phyloP scores from a whole-genome alignment of 2,329 filamentous ascomycete genomes.

The Aspergillus sp. region DNA sequence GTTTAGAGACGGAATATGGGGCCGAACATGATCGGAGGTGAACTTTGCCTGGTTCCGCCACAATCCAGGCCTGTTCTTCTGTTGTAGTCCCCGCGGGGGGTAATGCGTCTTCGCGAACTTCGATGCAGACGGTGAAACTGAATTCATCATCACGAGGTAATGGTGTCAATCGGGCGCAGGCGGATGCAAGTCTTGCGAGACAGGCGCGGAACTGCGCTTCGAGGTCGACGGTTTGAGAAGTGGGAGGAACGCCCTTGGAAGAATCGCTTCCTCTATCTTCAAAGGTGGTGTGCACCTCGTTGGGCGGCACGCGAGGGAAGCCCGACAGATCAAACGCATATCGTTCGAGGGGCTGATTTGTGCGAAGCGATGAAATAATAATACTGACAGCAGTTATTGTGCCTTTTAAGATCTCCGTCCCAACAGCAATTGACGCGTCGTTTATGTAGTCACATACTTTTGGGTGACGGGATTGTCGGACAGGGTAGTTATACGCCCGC shows the following conservation, averaged over 20 bases:
- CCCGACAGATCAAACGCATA: constrained; percentile 64
- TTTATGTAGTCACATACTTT: constrained; percentile 83
- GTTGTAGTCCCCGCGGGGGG: constrained; percentile 52
- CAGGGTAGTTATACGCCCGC: constrained; percentile 80
- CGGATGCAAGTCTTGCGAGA: constrained; percentile 49
- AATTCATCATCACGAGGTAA: constrained; percentile 53
- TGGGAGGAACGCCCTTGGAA: constrained; percentile 34
- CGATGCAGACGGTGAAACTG: constrained; percentile 55
- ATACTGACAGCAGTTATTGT: constrained; percentile 60
- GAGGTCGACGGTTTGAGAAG: constrained; percentile 46
- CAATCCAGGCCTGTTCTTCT: constrained; percentile 64
- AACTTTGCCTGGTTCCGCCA: constrained; percentile 56
- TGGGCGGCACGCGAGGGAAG: constrained; percentile 56
- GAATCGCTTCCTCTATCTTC: constrained; percentile 45
- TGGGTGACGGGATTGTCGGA: constrained; percentile 85
- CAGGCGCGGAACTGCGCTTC: constrained; percentile 56
- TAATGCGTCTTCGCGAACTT: constrained; percentile 52
- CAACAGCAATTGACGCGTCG: constrained; percentile 75
- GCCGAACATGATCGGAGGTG: constrained; percentile 46
- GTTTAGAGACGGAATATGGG: constrained; percentile 44
- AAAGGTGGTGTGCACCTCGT: constrained; percentile 58
- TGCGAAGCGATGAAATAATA: constrained; percentile 58
- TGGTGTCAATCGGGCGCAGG: constrained; percentile 48
- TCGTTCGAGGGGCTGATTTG: constrained; percentile 60
- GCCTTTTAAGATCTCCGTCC: constrained; percentile 68